Evolutionary conservation across 2,329 filamentous ascomycete species (phyloP), one percentile per base, ranked within the genome.

Genomic region (Cadophora gregata): DNA sequence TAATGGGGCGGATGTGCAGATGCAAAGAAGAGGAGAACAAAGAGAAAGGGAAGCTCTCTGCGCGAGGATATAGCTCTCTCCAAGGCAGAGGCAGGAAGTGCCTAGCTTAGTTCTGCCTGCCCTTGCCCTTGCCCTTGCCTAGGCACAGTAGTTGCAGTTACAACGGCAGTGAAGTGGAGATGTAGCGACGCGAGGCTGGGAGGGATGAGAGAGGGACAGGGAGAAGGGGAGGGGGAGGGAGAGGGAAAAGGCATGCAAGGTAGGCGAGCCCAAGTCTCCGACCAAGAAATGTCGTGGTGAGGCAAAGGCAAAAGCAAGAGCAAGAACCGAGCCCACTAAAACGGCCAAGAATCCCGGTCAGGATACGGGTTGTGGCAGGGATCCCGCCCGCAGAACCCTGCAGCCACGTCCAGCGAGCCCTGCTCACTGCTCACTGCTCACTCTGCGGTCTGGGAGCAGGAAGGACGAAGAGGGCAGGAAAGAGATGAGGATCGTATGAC

Each of bases 21-120:
- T 42, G 53, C 55, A 58, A 33, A 38, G 36, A 33, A 58, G 53
- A 38, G 31, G 53, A 53, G 25, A n/a, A 12, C 24, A 51, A 29
- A 31, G 16, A 51, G 14, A 27, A 42, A 42, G 38, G 19, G 38
- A 42, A 42, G 38, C 38, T 42, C 38, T 42, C 38, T 42, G 38
- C 38, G 14, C 38, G 14, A 42, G 38, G 38, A 42, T 16, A 42
- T 42, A 42, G 38, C 38, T 42, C 38, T 42, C 38, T 42, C 38
- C 38, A 38, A 38, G 36, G 6, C 31, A 16, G 36, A 56, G 21
- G 33, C 24, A 58, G 21, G 8, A 3, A 19, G 2, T 16, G 38
- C 12, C 12, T 16, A 42, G 38, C 16, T 5, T 42, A 19, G 38
- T 31, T 21, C 42, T 25, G 33, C 21, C 27, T 42, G n/a, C 21